Evolutionary conservation across 495 filamentous ascomycete genomes (phyloP), one percentile per base, ranked within the genome.

Genomic region (Aspergillus avenaceus): DNA sequence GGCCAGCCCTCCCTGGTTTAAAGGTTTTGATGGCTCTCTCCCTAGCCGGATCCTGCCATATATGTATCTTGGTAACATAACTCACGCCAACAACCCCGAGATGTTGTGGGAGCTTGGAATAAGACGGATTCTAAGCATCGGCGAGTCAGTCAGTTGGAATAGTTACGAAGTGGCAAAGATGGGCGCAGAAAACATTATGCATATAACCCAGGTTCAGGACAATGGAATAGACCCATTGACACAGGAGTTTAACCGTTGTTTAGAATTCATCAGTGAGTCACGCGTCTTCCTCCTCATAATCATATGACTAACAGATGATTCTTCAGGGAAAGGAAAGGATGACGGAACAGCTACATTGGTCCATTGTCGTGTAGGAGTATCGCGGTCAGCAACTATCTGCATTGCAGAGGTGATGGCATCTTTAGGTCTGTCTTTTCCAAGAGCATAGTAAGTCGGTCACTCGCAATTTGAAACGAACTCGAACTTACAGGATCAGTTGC

Each of bases 381-480:
- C 91, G 16, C 79, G 93, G 50, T 92, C 87, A 41, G 93, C 93
- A 18, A 98, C 93, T 7, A 96, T 98, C 62, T 97, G 93, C 70
- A 97, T 98, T 60, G 93, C 93, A 26, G 91, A 97, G 68, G 92
- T 97, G 18, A 98, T 98, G 93, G 80, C 84, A 11, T 74, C 83
- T 6, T 62, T 86, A 24, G 74, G 81, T 23, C 71, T 97, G 41
- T 93, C 90, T 3, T 96, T 97, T 61, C 90, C 93, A 13, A 78
- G 88, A 38, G 93, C 93, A 40, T 98, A 98, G 81, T 84, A 67
- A 61, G 81, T 78, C 31, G 44, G n/a, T 23, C 43, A 18, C 32
- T 51, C 18, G n/a, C 13, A 9, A 45, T 29, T 1, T 26, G 29
- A 12, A 26, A 14, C 12, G 14, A 1, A 16, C 14, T 4, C 55